Evolutionary conservation across 805 yeast genomes (phyloP).

Genomic region (Blastobotrys americana): DNA sequence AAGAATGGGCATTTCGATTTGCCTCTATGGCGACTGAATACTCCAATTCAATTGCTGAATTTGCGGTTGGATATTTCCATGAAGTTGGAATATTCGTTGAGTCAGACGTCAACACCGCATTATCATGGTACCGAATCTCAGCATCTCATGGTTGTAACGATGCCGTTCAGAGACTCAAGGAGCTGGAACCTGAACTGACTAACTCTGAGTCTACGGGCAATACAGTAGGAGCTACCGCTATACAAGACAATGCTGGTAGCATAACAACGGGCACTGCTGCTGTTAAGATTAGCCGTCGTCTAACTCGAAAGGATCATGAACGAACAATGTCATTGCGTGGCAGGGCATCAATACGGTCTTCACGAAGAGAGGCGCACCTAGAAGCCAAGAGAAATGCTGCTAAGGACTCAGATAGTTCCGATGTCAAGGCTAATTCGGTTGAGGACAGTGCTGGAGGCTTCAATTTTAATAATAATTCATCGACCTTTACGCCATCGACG

Average conservation of each 20-base stretch:
- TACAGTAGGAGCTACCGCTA: no score
- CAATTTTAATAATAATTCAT: no score
- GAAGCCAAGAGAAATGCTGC: not conserved
- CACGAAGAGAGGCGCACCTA: constrained; percentile 3
- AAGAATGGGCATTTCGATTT: constrained; percentile 61
- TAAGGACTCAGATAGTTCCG: not conserved
- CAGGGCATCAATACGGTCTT: constrained; percentile 14
- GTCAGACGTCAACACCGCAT: constrained; percentile 38
- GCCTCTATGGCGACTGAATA: constrained; percentile 56
- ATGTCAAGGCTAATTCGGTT: not conserved
- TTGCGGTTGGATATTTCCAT: constrained; percentile 59
- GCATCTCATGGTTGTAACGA: constrained; percentile 42
- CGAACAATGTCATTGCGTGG: constrained; percentile 17
- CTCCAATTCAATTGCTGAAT: constrained; percentile 56
- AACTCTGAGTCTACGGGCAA: not conserved
- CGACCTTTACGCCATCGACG: not conserved
- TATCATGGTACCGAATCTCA: constrained; percentile 45
- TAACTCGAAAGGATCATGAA: constrained; percentile 22
- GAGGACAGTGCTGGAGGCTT: not conserved
- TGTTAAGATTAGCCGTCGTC: constrained; percentile 8
- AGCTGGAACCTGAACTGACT: constrained; percentile 7
- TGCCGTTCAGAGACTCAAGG: constrained; percentile 26
- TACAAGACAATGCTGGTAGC: no score
- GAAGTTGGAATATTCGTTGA: constrained; percentile 59
- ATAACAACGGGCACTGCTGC: no score